Conservation (phyloP, 805 yeast genomes). For the Candida adriatica region DNA sequence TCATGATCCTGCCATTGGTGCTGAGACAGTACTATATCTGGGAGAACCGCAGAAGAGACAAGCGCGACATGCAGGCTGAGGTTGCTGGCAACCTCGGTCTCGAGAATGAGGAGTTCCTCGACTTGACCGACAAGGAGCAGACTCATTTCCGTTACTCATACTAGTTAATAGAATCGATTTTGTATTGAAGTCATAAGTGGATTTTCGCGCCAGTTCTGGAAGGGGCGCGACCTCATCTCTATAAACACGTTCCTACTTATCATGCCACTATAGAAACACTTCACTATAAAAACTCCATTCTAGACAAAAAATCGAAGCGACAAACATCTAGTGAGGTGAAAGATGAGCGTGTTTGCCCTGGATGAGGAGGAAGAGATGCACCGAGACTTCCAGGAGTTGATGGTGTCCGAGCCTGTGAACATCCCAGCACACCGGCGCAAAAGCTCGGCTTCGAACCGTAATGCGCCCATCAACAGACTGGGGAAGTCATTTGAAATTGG, state of each 20-base stretch:
- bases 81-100: neutral
- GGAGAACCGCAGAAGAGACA: slow-evolving; percentile 6
- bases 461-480: slow-evolving; percentile 25
- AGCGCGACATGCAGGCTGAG: slow-evolving; percentile 1
- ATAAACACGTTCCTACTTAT: too few relatives aligned
- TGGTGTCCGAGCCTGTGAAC: slow-evolving; percentile 14
- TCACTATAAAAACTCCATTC: too few relatives aligned
- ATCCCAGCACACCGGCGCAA: slow-evolving; percentile 14
- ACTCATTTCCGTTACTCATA: slow-evolving; percentile 5
- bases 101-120: slow-evolving; percentile 9
- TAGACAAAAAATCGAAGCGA: too few relatives aligned
- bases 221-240: too few relatives aligned
- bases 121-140: slow-evolving; percentile 7
- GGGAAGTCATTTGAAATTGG: slow-evolving; percentile 47
- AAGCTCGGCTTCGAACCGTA: slow-evolving; percentile 23
- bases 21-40: slow-evolving; percentile 5
- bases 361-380: slow-evolving; percentile 19
- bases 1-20: slow-evolving; percentile 3
- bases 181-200: too few relatives aligned
- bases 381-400: slow-evolving; percentile 15
- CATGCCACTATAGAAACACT: too few relatives aligned
- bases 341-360: slow-evolving; percentile 18
- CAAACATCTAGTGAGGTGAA: too few relatives aligned
- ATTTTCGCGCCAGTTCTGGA: too few relatives aligned
- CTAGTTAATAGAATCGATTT: neutral